Conservation (phyloP, 768 basidiomycete species). For the Lactarius indigo region DNA sequence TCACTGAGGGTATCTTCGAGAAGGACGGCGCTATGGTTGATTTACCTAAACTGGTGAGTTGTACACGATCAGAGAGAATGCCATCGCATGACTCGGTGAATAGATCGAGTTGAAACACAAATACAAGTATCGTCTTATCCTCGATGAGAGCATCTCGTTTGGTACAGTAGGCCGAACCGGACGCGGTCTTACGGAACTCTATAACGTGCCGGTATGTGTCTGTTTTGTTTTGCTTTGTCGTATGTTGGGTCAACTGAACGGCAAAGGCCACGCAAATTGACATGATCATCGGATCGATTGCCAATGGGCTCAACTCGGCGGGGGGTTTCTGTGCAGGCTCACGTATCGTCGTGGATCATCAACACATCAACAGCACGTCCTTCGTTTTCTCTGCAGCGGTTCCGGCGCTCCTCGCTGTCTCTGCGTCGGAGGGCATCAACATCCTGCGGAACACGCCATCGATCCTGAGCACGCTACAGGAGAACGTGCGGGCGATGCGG, state of each 20-base stretch:
- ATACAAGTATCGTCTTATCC: slow-evolving; percentile 91
- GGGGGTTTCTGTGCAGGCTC: neutral
- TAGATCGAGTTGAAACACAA: slow-evolving; percentile 93
- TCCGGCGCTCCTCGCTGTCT: neutral
- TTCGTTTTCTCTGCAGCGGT: too few relatives aligned
- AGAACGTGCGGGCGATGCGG: too few relatives aligned
- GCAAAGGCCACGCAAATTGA: neutral
- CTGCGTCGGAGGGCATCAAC: neutral
- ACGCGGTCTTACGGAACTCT: too few relatives aligned
- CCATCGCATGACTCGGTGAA: neutral
- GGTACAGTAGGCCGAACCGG: slow-evolving; percentile 67
- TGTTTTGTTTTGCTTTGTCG: neutral
- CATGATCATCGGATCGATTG: neutral
- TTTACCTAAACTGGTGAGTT: slow-evolving; percentile 81
- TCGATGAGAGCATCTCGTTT: slow-evolving; percentile 93
- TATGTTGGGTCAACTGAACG: neutral
- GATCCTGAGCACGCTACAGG: too few relatives aligned
- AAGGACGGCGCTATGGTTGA: slow-evolving; percentile 91
- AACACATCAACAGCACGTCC: too few relatives aligned
- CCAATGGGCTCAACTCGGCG: neutral
- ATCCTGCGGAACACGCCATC: too few relatives aligned
- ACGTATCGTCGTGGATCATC: too few relatives aligned
- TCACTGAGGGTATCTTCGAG: slow-evolving; percentile 97
- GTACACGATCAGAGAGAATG: neutral
- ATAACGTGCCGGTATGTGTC: slow-evolving; percentile 77